Base-by-base conservation (phyloP, 2,329 filamentous ascomycete genomes). In the Sphaerulina musiva region DNA sequence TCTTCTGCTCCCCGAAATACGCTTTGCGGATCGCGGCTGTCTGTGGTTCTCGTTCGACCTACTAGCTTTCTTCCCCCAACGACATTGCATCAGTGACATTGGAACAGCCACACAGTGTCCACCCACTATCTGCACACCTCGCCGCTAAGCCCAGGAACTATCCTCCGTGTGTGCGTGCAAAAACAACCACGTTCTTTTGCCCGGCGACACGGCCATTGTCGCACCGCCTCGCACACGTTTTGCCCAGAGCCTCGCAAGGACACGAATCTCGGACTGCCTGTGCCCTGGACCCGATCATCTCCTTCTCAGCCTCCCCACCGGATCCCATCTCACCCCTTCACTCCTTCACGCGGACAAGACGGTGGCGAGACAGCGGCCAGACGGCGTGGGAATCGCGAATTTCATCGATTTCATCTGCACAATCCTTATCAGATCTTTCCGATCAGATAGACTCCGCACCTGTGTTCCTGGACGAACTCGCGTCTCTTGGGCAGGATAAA, bases 381-480 rank as follows among this genome's bases (percentile, higher is more conserved):
- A 32, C 34, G 39, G 4, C 26, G 26, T 26, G 26, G 26, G 4
- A 26, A 6, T 26, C 26, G 26, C 14, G 14, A 17, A 1, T 17
- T 17, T 17, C 14, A 17, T 17, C 26, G 4, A 26, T 26, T 26
- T 26, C 26, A 26, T 26, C 26, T 41, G 29, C 9, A 14, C 47
- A 20, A n/a, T 26, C 12, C 14, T 51, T 56, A 56, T 56, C 54
- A 53, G 54, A 56, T 56, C 54, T 39, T 14, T 10, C 42, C 54
- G 54, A 57, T 59, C 54, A 50, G 51, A 59, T 59, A 53, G 44
- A 42, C 57, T 59, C 57, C 54, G 51, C 57, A 59, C 31, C 23
- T 48, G 46, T 47, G 34, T n/a, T 14, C 38, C 41, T 48, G 31
- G 23, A 44, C 29, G 31, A 50, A 29, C 41, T 20, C 14, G 49